phyloP scores from a whole-genome alignment of 2,329 filamentous ascomycete genomes.

The Pestalotiopsis sp. region DNA sequence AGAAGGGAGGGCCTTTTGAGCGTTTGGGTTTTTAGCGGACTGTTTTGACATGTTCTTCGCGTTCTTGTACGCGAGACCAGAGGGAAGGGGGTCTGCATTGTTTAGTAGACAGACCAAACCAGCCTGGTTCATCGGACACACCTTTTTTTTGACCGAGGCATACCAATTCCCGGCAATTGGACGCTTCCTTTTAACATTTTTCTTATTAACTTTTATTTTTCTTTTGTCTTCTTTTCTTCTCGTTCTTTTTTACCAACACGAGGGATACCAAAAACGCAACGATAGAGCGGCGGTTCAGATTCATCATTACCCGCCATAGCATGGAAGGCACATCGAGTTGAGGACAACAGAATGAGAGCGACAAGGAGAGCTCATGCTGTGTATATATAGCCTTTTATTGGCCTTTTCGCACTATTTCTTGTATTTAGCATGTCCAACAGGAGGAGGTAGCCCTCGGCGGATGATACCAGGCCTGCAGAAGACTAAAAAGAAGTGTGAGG shows the following conservation, averaged over 20 bases:
- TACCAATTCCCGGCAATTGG: not conserved
- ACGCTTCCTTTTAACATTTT: constrained; percentile 9
- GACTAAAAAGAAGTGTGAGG: not conserved
- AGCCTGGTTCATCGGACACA: not conserved
- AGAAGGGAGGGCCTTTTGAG: not conserved
- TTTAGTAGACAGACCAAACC: not conserved
- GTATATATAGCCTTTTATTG: constrained; percentile 13
- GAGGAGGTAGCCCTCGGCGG: not conserved
- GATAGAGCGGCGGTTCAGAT: constrained; percentile 26
- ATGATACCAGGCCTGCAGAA: constrained; percentile 7
- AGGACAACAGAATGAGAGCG: not conserved
- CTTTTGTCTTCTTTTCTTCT: not conserved
- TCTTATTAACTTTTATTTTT: not conserved
- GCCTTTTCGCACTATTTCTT: constrained; percentile 5
- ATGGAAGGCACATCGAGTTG: not conserved
- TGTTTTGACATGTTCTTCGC: constrained; percentile 16
- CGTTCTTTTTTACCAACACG: constrained; percentile 20
- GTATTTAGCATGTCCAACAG: constrained; percentile 17
- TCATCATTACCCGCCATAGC: constrained; percentile 20
- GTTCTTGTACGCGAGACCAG: constrained; percentile 4
- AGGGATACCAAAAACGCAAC: constrained; percentile 29
- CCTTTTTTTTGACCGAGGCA: not conserved
- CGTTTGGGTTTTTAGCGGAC: constrained; percentile 10
- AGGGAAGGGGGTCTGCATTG: constrained; percentile 11
- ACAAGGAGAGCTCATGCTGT: not conserved